Evolutionary conservation across 2,329 filamentous ascomycete species (phyloP).

Genomic region (Aspergillus puulaauensis): DNA sequence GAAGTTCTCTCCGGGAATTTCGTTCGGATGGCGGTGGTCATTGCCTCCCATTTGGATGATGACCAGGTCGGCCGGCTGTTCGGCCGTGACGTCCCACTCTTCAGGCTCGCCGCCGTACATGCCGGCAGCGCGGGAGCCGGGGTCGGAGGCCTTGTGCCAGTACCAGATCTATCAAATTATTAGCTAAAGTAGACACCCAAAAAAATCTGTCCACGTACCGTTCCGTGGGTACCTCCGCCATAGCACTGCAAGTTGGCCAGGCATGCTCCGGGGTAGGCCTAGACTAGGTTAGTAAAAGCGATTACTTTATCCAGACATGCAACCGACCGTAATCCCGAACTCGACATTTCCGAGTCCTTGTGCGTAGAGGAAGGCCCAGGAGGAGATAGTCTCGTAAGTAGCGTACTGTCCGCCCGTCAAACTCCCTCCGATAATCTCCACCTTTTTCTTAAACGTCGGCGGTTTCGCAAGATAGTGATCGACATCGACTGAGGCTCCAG

Average conservation of each 20-base stretch:
- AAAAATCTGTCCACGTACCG: constrained; percentile 23
- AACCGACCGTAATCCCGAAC: constrained; percentile 51
- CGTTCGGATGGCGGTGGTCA: constrained; percentile 45
- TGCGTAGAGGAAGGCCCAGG: constrained; percentile 56
- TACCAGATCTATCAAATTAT: constrained; percentile 45
- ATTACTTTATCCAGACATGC: too few relatives aligned
- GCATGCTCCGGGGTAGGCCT: constrained; percentile 59
- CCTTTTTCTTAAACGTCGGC: constrained; percentile 34
- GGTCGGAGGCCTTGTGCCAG: constrained; percentile 60
- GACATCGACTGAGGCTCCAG: constrained; percentile 50
- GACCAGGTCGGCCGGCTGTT: constrained; percentile 39
- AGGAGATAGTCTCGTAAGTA: constrained; percentile 59
- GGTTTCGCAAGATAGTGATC: constrained; percentile 48
- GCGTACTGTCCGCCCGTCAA: constrained; percentile 58
- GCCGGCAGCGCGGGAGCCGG: constrained; percentile 46
- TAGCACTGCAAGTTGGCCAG: constrained; percentile 57
- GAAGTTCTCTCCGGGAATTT: constrained; percentile 40
- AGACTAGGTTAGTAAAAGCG: not conserved
- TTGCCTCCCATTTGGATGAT: constrained; percentile 51
- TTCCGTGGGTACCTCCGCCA: constrained; percentile 52
- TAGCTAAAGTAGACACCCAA: not conserved
- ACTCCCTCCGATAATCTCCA: constrained; percentile 50
- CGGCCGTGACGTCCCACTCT: constrained; percentile 24
- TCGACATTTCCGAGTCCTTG: constrained; percentile 60
- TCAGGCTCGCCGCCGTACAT: constrained; percentile 42